phyloP scores from a whole-genome alignment of 495 filamentous ascomycete genomes.

The Penicillium ochrochloron region DNA sequence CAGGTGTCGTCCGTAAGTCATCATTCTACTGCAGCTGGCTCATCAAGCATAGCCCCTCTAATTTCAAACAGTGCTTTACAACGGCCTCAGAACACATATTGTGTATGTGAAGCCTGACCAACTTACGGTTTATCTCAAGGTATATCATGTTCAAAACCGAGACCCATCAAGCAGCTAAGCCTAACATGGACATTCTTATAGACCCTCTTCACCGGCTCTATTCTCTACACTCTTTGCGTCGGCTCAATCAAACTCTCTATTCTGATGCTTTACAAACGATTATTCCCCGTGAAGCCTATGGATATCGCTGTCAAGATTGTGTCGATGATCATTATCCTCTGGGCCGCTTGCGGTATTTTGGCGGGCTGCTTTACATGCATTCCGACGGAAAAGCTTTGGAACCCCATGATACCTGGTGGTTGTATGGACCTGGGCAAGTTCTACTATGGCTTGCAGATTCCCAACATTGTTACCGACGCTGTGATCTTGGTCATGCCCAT shows the following conservation, averaged over 20 bases:
- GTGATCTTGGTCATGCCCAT: constrained; percentile 56
- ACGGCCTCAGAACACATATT: constrained; percentile 32
- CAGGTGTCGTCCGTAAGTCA: constrained; percentile 29
- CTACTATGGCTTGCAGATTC: constrained; percentile 44
- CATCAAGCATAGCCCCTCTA: neutral
- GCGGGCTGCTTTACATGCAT: constrained; percentile 40
- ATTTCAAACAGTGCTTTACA: constrained; percentile 26
- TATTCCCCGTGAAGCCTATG: constrained; percentile 37
- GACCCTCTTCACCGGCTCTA: constrained; percentile 32
- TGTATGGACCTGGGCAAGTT: constrained; percentile 40
- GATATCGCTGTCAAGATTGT: constrained; percentile 25
- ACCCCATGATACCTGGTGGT: constrained; percentile 25
- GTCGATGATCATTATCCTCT: constrained; percentile 20
- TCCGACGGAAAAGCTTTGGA: constrained; percentile 42
- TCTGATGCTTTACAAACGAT: constrained; percentile 36
- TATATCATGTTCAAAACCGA: neutral
- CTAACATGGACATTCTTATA: neutral
- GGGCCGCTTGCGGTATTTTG: constrained; percentile 37
- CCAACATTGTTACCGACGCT: constrained; percentile 50
- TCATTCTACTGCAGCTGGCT: neutral
- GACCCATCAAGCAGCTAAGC: neutral
- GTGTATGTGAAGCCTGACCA: constrained; percentile 25
- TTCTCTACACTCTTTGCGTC: constrained; percentile 31
- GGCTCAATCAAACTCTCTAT: constrained; percentile 45
- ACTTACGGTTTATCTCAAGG: constrained; percentile 27